Evolutionary conservation across 2,329 filamentous ascomycete genomes (phyloP).

Genomic region (Tolypocladium nubicola): DNA sequence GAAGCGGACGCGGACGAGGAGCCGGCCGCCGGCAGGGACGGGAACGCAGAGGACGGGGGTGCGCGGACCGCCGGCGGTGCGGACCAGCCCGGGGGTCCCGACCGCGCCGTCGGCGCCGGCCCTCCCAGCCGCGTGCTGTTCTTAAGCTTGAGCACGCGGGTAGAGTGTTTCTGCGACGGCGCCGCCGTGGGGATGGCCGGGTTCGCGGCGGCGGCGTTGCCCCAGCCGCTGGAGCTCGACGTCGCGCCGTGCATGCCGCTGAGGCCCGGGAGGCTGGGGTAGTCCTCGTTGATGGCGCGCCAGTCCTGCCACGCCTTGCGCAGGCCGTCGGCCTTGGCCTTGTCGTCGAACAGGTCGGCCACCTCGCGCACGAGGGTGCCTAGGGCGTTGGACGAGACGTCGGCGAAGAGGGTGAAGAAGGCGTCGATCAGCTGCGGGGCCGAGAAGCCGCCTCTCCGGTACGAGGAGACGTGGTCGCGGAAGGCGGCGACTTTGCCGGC

Average conservation of each 20-base stretch:
- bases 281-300: slow-evolving; percentile 93
- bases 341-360: slow-evolving; percentile 84
- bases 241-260: slow-evolving; percentile 55
- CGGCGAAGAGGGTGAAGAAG: slow-evolving; percentile 74
- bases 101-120: slow-evolving; percentile 9
- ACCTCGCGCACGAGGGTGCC: slow-evolving; percentile 87
- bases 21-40: slow-evolving; percentile 25
- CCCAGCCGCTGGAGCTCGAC: slow-evolving; percentile 48
- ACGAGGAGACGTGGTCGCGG: slow-evolving; percentile 69
- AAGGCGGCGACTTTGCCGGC: slow-evolving; percentile 65
- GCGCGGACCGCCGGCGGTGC: slow-evolving; percentile 7
- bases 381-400: slow-evolving; percentile 68
- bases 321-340: slow-evolving; percentile 59
- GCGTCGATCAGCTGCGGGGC: slow-evolving; percentile 73
- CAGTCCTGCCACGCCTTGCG: slow-evolving; percentile 88
- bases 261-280: slow-evolving; percentile 73
- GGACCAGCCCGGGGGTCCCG: slow-evolving; percentile 12
- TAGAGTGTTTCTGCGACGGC: slow-evolving; percentile 38
- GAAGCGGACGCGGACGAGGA: slow-evolving; percentile 10
- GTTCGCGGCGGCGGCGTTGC: slow-evolving; percentile 46
- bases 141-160: slow-evolving; percentile 47
- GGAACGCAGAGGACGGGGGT: slow-evolving; percentile 28
- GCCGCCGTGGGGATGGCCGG: slow-evolving; percentile 30
- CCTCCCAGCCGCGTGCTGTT: slow-evolving; percentile 40
- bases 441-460: slow-evolving; percentile 56